Evolutionary conservation across 768 basidiomycete species (phyloP), one percentile per base, ranked within the genome.

Genomic region (Lentinula detonsa): DNA sequence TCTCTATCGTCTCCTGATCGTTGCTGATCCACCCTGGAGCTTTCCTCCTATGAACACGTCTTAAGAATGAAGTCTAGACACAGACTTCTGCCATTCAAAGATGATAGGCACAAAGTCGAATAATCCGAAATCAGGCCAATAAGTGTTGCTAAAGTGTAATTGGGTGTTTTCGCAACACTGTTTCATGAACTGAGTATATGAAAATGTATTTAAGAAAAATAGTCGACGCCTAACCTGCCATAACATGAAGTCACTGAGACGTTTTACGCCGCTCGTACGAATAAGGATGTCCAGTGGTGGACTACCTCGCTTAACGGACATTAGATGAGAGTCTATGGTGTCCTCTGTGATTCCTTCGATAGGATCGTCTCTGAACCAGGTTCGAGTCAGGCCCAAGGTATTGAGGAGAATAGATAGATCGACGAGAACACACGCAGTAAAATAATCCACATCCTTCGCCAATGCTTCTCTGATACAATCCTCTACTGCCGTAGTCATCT

Each of bases 41-140:
- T n/a, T n/a, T n/a, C n/a, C n/a, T n/a, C n/a, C n/a, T n/a, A n/a
- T n/a, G n/a, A n/a, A n/a, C n/a, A n/a, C n/a, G n/a, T n/a, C n/a
- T n/a, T n/a, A n/a, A n/a, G n/a, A n/a, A n/a, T n/a, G n/a, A n/a
- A n/a, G n/a, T n/a, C n/a, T n/a, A n/a, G n/a, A n/a, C 31, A 39
- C 43, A 23, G 34, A 53, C 35, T 53, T 61, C 71, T 99, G 96
- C 73, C 88, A 98, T 57, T 91, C 87, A 46, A 98, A 76, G 18
- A 99, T 73, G 56, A 98, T 86, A 1, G 94, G 93, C 23, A 97
- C 71, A 66, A 99, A 85, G 65, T 98, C 91, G 60, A 83, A 78
- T 2, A 98, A 69, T 4, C 94, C 91, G 68, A 97, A 96, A 59
- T 95, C 88, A 0, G 97, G 97, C 97, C 97, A 99, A 68, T 88